Conservation (phyloP, 768 basidiomycete genomes). For the Cystobasidium tubakii region DNA sequence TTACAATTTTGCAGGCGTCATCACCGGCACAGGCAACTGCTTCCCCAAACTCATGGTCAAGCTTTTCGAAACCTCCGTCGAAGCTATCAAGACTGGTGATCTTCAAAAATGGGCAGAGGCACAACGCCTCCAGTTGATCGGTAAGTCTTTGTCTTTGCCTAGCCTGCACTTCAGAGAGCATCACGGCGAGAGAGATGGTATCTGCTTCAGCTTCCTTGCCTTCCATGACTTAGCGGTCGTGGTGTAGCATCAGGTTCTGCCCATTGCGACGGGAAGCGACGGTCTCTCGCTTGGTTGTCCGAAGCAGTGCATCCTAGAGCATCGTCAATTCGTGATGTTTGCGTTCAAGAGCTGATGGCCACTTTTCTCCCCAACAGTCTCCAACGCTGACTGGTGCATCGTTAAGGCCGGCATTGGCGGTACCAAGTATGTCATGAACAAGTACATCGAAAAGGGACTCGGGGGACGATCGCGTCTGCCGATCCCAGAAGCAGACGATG, state of each 20-base stretch:
- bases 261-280: no score
- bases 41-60: slow-evolving; percentile 52
- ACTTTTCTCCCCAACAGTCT: slow-evolving; percentile 41
- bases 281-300: no score
- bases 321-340: no score
- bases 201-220: no score
- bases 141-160: background rate
- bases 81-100: slow-evolving; percentile 48
- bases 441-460: slow-evolving; percentile 47
- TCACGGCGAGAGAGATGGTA: no score
- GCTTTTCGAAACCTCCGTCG: slow-evolving; percentile 48
- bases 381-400: slow-evolving; percentile 50
- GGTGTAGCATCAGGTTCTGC: no score
- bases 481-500: slow-evolving; percentile 46
- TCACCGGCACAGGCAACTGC: slow-evolving; percentile 47
- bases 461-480: slow-evolving; percentile 49
- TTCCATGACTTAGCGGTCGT: no score
- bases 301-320: no score
- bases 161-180: no score
- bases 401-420: slow-evolving; percentile 50
- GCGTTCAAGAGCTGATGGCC: background rate
- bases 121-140: slow-evolving; percentile 48
- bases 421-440: slow-evolving; percentile 50
- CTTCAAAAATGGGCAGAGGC: slow-evolving; percentile 47
- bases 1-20: background rate